Conservation (phyloP, 306 rosid species). For the Leucaena leucocephala region DNA sequence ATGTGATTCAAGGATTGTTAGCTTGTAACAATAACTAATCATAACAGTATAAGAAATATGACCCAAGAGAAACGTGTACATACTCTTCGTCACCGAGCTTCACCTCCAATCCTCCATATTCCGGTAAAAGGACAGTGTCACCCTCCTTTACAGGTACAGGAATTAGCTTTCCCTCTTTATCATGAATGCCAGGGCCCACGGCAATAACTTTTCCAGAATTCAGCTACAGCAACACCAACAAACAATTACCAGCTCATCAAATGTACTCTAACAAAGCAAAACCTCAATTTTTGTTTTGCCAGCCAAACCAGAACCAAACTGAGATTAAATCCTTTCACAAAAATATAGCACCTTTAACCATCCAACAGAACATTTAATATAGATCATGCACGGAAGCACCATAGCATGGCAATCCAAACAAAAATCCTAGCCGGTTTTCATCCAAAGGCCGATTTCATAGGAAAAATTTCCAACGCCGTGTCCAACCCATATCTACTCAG, state of each 20-base stretch:
- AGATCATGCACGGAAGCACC: not conserved
- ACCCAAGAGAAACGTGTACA: conserved; percentile 3
- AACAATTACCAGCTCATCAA: conserved; percentile 6
- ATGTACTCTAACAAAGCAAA: not conserved
- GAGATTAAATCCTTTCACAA: not conserved
- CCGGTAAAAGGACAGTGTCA: conserved; percentile 61
- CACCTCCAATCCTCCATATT: conserved; percentile 62
- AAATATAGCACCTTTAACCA: not conserved
- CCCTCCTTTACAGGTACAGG: conserved; percentile 57
- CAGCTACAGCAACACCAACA: conserved; percentile 4
- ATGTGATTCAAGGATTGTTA: not conserved
- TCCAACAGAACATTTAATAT: not conserved
- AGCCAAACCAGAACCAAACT: not conserved
- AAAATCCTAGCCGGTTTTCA: not conserved
- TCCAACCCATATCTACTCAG: not conserved
- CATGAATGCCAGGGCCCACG: conserved; percentile 56
- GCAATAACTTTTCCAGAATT: conserved; percentile 65
- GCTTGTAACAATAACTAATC: not conserved
- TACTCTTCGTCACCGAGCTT: conserved; percentile 62
- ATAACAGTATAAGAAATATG: too few relatives aligned
- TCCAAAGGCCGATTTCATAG: not conserved
- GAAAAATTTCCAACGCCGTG: not conserved
- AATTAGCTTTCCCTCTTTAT: conserved; percentile 48
- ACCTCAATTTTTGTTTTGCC: not conserved
- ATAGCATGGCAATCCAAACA: not conserved